Conservation (phyloP, 2,329 filamentous ascomycete genomes). For the Claviceps sp. region DNA sequence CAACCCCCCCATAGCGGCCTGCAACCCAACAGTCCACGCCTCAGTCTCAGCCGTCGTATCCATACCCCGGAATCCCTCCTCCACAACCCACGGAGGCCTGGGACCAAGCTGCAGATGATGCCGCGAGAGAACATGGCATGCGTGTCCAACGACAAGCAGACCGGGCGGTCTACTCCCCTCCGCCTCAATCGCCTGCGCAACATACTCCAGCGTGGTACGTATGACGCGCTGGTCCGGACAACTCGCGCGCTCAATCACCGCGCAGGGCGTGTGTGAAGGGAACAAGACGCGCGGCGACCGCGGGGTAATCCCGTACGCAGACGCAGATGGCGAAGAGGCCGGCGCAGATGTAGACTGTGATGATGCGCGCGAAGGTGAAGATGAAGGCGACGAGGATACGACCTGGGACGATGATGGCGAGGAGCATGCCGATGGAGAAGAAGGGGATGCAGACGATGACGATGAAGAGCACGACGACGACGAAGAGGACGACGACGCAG, state of each 20-base stretch:
- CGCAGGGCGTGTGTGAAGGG: conserved; percentile 71
- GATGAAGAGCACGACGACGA: too few species aligned
- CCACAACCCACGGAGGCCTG: conserved; percentile 55
- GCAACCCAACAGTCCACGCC: background rate
- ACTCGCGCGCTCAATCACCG: conserved; percentile 83
- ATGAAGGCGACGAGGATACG: too few species aligned
- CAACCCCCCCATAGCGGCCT: background rate
- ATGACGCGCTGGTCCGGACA: conserved; percentile 92
- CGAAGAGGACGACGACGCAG: background rate
- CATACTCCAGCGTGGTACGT: conserved; percentile 66
- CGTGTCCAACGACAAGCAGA: conserved; percentile 68
- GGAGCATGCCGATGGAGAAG: too few species aligned
- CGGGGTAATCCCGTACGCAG: too few species aligned
- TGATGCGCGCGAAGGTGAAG: too few species aligned
- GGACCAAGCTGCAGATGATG: too few species aligned
- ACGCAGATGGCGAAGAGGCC: too few species aligned
- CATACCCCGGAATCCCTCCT: conserved; percentile 72
- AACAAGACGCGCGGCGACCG: conserved; percentile 34
- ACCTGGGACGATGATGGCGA: too few species aligned
- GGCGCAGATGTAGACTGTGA: too few species aligned
- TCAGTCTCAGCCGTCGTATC: conserved; percentile 45
- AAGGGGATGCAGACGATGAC: too few species aligned
- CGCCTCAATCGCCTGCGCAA: conserved; percentile 71
- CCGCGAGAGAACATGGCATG: conserved; percentile 57
- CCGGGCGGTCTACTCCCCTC: conserved; percentile 85